Percentiles rank a stretch among this genome's conserved stretches.
phyloP scores from a whole-genome alignment of 805 yeast genomes.

The Candida coleopterorum region DNA sequence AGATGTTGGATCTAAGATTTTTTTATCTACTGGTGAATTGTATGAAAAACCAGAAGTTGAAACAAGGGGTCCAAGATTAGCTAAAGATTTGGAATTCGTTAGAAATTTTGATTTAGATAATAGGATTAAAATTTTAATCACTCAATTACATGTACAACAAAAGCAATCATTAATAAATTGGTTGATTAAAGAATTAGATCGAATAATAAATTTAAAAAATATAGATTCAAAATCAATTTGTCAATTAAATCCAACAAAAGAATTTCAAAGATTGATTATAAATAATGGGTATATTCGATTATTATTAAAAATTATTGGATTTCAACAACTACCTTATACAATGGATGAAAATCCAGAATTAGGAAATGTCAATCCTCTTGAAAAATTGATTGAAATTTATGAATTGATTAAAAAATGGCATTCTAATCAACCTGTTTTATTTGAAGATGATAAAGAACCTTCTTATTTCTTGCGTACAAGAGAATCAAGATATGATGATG shows the following conservation, averaged over 20 bases:
- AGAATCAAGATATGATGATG: conserved; percentile 26
- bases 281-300: conserved; percentile 48
- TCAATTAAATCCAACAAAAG: conserved; percentile 12
- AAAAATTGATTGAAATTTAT: conserved; percentile 27
- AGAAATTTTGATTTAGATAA: conserved; percentile 37
- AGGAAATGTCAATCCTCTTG: conserved; percentile 22
- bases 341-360: conserved; percentile 38
- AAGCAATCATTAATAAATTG: conserved; percentile 40
- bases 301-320: conserved; percentile 44
- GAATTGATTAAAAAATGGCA: conserved; percentile 41
- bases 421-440: conserved; percentile 23
- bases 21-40: conserved; percentile 57
- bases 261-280: conserved; percentile 28
- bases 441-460: conserved; percentile 36
- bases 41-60: conserved; percentile 19
- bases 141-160: conserved; percentile 44
- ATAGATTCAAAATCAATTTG: conserved; percentile 10
- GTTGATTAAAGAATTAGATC: conserved; percentile 33
- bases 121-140: conserved; percentile 46
- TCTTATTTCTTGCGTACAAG: conserved; percentile 23
- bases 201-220: conserved; percentile 19
- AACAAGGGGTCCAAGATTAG: conserved; percentile 15
- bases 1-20: conserved; percentile 42
- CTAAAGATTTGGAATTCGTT: conserved; percentile 31
- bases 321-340: conserved; percentile 35